Evolutionary conservation across 805 yeast species (phyloP), one percentile per base, ranked within the genome.

Genomic region (Kodamaea kaohsiungensis): DNA sequence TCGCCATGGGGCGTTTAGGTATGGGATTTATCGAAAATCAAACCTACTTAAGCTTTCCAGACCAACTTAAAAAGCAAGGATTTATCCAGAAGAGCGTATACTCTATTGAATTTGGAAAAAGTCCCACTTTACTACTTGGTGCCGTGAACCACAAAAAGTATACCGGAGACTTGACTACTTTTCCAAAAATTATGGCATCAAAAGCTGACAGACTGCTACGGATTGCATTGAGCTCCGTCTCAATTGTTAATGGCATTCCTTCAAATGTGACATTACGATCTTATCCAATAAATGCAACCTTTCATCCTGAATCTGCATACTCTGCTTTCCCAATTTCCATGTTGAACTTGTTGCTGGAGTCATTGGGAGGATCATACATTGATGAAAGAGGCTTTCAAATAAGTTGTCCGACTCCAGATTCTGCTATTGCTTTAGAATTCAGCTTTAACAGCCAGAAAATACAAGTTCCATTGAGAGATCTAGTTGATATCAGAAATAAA

Each of bases 61-160:
- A 64, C 17, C 70, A 68, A 52, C 61, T 75, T 55, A 65, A 57
- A 49, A 58, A 50, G n/a, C 43, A 13, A 27, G 57, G 59, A 4
- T 2, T 51, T 3, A 59, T 53, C 27, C 3, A 25, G 7, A 53
- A 46, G 16, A 50, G 55, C 9, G 51, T 54, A 3, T 59, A 57
- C 47, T 57, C 60, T 7, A 9, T 60, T 8, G 56, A 58, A 40
- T 52, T 61, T 52, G 54, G 55, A 48, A 56, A 59, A 6, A 47
- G 59, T 2, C 49, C 53, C 33, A 48, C 35, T 7, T n/a, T 88
- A 16, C 65, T 88, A 46, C 88, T 88, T 72, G 93, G 95, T 49
- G 95, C 86, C 27, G 78, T 85, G 22, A 92, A 88, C 62, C 80
- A 78, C 55, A 76, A 81, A 42, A 87, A 86, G 67, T 86, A 81